A percentile compares a stretch with the other conserved stretches of the same genome.
Conservation (phyloP, 106 monocot genomes). For the Vanilla planifolia region DNA sequence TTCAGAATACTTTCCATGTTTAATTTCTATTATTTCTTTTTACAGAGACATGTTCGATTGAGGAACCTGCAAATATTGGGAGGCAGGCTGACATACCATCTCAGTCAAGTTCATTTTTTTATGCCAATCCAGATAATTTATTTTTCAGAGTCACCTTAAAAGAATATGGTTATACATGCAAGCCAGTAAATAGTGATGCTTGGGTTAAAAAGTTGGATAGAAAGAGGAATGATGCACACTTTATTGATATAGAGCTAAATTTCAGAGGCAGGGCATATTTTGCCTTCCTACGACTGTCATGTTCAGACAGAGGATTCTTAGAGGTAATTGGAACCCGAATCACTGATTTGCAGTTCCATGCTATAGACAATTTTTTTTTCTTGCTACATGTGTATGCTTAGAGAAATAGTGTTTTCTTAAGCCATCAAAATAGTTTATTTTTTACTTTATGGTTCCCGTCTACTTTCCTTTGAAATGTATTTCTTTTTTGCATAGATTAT, state of each 20-base stretch:
- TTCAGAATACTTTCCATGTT: background rate
- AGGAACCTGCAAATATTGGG: slow-evolving; percentile 24
- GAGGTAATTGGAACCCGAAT: slow-evolving; percentile 33
- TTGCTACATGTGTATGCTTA: background rate
- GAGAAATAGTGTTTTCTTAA: too few species aligned
- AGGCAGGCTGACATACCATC: slow-evolving; percentile 43
- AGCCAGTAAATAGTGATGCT: slow-evolving; percentile 60
- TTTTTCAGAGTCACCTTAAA: slow-evolving; percentile 54
- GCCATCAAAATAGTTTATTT: too few species aligned
- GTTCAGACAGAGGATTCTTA: slow-evolving; percentile 58
- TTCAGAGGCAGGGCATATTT: slow-evolving; percentile 60
- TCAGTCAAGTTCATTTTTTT: slow-evolving; percentile 69
- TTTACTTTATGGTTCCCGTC: background rate
- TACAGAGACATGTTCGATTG: slow-evolving; percentile 33
- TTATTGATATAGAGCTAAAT: slow-evolving; percentile 66
- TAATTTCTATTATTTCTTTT: background rate
- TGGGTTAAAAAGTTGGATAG: slow-evolving; percentile 67
- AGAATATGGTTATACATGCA: slow-evolving; percentile 47
- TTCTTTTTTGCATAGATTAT: background rate
- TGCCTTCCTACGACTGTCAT: slow-evolving; percentile 60
- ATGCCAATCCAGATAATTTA: slow-evolving; percentile 63
- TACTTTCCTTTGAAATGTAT: background rate
- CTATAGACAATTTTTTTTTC: background rate
- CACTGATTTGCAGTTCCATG: background rate
- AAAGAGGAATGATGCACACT: slow-evolving; percentile 41